These are phyloP conservation scores for Caloboletus firmus DNA, from an alignment of 1,284 basidiomycete genomes.

Conservation along the genomic window DNA sequence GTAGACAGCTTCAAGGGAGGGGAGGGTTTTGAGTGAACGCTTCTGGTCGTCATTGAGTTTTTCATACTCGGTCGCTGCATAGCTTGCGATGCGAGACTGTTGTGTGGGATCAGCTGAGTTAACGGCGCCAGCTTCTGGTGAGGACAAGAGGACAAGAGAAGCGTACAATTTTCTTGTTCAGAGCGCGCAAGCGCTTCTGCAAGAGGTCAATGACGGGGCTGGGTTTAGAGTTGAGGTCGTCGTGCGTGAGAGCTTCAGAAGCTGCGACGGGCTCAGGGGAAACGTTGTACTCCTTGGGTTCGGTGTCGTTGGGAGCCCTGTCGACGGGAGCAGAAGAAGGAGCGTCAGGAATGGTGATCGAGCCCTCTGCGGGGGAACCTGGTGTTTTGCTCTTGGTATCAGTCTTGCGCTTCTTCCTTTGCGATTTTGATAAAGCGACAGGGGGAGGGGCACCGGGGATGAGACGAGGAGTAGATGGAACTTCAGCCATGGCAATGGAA, in stretches of 20 bases:
- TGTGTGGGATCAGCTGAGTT: constrained; percentile 9
- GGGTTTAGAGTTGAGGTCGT: constrained; percentile 46
- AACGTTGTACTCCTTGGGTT: constrained; percentile 49
- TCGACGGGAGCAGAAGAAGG: constrained; percentile 51
- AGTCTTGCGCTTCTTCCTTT: constrained; percentile 69
- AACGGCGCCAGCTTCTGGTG: constrained; percentile 6
- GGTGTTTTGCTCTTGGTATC: constrained; percentile 43
- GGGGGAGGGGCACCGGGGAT: constrained; percentile 75
- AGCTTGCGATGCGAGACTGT: constrained; percentile 71
- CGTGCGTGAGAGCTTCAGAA: constrained; percentile 44
- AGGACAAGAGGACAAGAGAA: constrained; percentile 4
- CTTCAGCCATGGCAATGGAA: constrained; percentile 46
- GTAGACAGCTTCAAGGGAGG: constrained; percentile 70
- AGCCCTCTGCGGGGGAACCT: constrained; percentile 38
- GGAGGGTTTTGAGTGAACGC: constrained; percentile 65
- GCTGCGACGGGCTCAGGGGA: constrained; percentile 49
- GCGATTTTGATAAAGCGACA: constrained; percentile 53
- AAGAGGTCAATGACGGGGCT: constrained; percentile 78
- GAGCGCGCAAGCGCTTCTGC: constrained; percentile 70
- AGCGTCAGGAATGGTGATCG: constrained; percentile 46
- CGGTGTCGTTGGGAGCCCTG: constrained; percentile 48
- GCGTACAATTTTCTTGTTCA: constrained; percentile 84
- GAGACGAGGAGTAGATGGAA: constrained; percentile 45
- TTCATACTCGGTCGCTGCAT: constrained; percentile 62
- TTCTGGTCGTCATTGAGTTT: constrained; percentile 86